Conservation (phyloP, 2,329 filamentous ascomycete genomes). For the Cryphonectria japonica region DNA sequence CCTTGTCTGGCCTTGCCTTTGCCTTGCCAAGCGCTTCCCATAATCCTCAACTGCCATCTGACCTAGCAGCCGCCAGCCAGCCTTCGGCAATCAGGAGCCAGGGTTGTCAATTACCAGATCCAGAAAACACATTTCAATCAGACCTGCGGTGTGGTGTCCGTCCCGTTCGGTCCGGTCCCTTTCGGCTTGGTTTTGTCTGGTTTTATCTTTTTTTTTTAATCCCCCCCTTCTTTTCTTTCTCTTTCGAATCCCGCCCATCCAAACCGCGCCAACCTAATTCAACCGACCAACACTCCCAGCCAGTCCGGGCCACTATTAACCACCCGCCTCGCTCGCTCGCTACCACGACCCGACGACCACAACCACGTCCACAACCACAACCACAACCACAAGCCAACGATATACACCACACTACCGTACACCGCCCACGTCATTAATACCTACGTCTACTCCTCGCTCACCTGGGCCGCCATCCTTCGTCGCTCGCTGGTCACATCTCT, state of each 20-base stretch:
- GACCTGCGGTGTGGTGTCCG: constrained; percentile 13
- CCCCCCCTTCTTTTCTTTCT: not conserved
- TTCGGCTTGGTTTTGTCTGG: not conserved
- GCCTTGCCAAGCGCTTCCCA: constrained; percentile 4
- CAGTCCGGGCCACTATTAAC: not conserved
- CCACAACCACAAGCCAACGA: not conserved
- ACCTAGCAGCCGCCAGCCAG: constrained; percentile 2
- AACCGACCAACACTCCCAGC: not conserved
- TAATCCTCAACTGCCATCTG: constrained; percentile 1
- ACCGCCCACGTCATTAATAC: not conserved
- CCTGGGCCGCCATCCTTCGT: constrained; percentile 6
- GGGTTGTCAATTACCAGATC: constrained; percentile 15
- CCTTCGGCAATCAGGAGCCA: constrained; percentile 12
- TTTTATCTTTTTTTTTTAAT: constrained; percentile 4
- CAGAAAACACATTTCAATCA: constrained; percentile 10
- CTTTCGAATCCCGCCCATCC: not conserved
- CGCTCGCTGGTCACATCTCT: constrained; percentile 13
- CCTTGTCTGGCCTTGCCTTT: not conserved
- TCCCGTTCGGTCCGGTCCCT: constrained; percentile 7
- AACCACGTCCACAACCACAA: not conserved
- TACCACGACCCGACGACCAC: not conserved
- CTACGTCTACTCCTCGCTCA: not conserved
- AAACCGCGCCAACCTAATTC: not conserved
- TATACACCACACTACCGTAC: constrained; percentile 5
- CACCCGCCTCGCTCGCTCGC: not conserved